phyloP scores from a whole-genome alignment of 257 asterid genomes.

The Haberlea rhodopensis region DNA sequence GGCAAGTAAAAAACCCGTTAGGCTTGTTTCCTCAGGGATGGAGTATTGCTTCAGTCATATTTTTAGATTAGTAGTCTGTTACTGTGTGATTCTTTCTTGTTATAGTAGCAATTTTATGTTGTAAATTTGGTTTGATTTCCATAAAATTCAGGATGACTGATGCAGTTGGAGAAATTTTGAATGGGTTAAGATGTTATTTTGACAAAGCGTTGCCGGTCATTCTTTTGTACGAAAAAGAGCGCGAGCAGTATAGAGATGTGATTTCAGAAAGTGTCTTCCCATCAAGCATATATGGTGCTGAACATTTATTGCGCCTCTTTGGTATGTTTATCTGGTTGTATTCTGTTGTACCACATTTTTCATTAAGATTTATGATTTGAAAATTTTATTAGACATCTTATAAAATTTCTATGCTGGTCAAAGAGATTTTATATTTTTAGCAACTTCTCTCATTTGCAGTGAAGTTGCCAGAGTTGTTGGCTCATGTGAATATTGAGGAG shows the following conservation, averaged over 20 bases:
- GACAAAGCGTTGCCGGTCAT: conserved; percentile 76
- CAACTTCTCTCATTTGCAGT: conserved; percentile 55
- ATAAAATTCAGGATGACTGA: conserved; percentile 58
- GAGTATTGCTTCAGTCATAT: not conserved
- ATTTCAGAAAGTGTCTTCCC: conserved; percentile 60
- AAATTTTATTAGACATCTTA: not conserved
- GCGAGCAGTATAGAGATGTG: conserved; percentile 73
- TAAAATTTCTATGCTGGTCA: not conserved
- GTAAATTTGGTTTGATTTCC: conserved; percentile 26
- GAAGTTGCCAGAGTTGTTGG: conserved; percentile 80
- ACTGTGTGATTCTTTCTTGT: not conserved
- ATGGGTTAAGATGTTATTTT: conserved; percentile 80
- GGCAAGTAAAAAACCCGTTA: not conserved
- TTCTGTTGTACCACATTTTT: not conserved
- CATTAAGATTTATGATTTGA: not conserved
- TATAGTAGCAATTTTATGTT: not conserved
- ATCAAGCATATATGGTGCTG: conserved; percentile 91
- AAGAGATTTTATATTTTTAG: conserved; percentile 2
- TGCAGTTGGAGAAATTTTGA: conserved; percentile 72
- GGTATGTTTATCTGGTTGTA: conserved; percentile 47
- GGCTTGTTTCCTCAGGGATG: not conserved
- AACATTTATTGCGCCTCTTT: conserved; percentile 92
- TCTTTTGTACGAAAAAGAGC: conserved; percentile 87
- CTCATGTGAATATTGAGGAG: conserved; percentile 66
- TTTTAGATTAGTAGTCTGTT: not conserved